These are phyloP conservation scores for Pterocarpus macrocarpus DNA, from an alignment of 306 rosid species.

Conservation along the genomic window DNA sequence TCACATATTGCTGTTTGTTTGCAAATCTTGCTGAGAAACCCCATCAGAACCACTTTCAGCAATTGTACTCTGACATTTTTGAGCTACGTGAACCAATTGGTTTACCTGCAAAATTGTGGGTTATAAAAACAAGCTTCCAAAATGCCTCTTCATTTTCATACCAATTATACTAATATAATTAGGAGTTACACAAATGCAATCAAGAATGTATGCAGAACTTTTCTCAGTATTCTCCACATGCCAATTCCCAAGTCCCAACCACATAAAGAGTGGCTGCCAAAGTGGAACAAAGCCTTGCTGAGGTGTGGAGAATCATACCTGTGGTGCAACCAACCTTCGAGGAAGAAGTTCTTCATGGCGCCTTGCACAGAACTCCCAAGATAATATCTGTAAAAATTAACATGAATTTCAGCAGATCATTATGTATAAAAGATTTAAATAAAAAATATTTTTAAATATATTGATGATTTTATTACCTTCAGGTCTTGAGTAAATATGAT, in stretches of 20 bases:
- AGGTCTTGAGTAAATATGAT: slow-evolving; percentile 83
- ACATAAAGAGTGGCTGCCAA: not conserved
- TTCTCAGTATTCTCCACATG: not conserved
- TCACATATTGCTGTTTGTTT: slow-evolving; percentile 93
- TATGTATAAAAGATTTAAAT: slow-evolving; percentile 13
- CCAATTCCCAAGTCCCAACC: not conserved
- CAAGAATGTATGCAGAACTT: not conserved
- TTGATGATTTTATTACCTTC: slow-evolving; percentile 61
- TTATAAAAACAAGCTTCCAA: slow-evolving; percentile 23
- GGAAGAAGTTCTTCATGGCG: slow-evolving; percentile 99
- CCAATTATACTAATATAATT: not conserved
- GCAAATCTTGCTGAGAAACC: slow-evolving; percentile 89
- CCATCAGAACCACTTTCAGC: slow-evolving; percentile 94
- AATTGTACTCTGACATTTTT: slow-evolving; percentile 86
- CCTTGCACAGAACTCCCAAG: slow-evolving; percentile 97
- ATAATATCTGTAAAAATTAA: slow-evolving; percentile 69
- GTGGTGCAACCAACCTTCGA: slow-evolving; percentile 93
- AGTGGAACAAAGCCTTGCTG: not conserved
- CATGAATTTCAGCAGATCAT: slow-evolving; percentile 9
- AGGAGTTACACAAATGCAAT: not conserved
- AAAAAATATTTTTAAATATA: slow-evolving; percentile 7
- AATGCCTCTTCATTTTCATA: not conserved
- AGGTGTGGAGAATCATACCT: slow-evolving; percentile 65
- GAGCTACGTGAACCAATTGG: slow-evolving; percentile 92
- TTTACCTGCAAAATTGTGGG: slow-evolving; percentile 69